Base-by-base conservation (phyloP, 2,329 filamentous ascomycete genomes). In the Trichoderma koningii region DNA sequence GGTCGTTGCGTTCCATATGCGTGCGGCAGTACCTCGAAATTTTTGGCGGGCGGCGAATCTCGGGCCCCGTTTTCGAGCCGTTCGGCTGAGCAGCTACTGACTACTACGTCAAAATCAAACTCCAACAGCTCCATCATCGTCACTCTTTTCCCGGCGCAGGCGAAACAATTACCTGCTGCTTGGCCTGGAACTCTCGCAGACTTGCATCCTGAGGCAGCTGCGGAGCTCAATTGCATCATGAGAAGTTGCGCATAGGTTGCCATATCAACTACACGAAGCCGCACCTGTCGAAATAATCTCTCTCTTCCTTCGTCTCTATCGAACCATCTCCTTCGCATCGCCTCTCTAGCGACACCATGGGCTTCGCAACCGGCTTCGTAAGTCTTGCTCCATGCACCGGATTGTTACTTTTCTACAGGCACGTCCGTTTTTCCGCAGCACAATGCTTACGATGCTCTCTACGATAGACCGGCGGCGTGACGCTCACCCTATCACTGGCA, bases 321-420 rank as follows among this genome's bases (percentile, higher is more conserved):
- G 47, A 63, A 44, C 44, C 44, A 14, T 17, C 26, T n/a, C 19
- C 28, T 26, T 59, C 50, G 44, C 41, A 65, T 45, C 53, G 51
- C 59, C 50, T 51, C 30, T 19, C 41, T 66, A 42, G 10, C 17
- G 55, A n/a, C 60, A 78, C 66, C 70, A 92, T 92, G 89, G 89
- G 89, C 73, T 91, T 92, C 81, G 83, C 85, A 69, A 83, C 87
- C 48, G 90, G 90, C 71, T 90, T 93, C 76, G 90, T 93, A 83
- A 69, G 88, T 80, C 52, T 48, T 50, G 23, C n/a, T 34, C 50
- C 1, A 34, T 38, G 30, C 19, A 17, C n/a, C n/a, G 2, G 0
- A 34, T 61, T 52, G 10, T 61, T 55, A 28, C n/a, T 15, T 12
- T 10, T 14, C 19, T 2, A 52, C n/a, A 23, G 15, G n/a, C 19